Percentiles rank a stretch among this genome's conserved stretches.
These are phyloP conservation scores for Cenchrus americanus DNA, from an alignment of 176 grass and related monocot genomes.

Conservation along the genomic window DNA sequence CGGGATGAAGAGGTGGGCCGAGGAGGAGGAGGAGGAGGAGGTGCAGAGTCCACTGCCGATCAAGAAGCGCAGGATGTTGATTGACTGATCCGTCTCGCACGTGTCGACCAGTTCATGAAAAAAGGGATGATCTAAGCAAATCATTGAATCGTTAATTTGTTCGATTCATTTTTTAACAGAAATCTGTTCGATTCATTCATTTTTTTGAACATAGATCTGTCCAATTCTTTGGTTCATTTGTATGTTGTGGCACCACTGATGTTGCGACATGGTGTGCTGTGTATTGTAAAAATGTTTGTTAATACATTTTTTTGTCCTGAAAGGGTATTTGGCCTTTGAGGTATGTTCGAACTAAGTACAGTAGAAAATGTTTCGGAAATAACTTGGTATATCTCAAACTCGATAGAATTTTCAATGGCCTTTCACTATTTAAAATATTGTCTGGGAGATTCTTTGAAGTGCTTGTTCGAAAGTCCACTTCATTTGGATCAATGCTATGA, in stretches of 20 bases:
- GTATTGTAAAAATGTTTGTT: too few relatives aligned
- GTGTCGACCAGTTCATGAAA: background rate
- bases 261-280: too few relatives aligned
- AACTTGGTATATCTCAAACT: background rate
- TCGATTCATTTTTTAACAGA: background rate
- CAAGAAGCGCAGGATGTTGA: slow-evolving; percentile 53
- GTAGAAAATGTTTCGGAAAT: too few relatives aligned
- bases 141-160: slow-evolving; percentile 8
- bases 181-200: background rate
- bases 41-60: slow-evolving; percentile 64
- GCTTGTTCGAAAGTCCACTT: too few relatives aligned
- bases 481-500: background rate
- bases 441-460: background rate
- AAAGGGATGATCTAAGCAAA: background rate
- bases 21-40: slow-evolving; percentile 65
- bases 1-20: slow-evolving; percentile 52
- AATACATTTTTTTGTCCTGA: too few relatives aligned
- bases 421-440: background rate
- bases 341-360: too few relatives aligned
- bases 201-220: too few relatives aligned
- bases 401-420: background rate
- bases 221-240: background rate
- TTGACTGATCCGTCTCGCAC: background rate
- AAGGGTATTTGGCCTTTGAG: too few relatives aligned
- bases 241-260: background rate